These are phyloP conservation scores for Lentinula sp. DNA, from an alignment of 768 basidiomycete genomes.

Conservation along the genomic window DNA sequence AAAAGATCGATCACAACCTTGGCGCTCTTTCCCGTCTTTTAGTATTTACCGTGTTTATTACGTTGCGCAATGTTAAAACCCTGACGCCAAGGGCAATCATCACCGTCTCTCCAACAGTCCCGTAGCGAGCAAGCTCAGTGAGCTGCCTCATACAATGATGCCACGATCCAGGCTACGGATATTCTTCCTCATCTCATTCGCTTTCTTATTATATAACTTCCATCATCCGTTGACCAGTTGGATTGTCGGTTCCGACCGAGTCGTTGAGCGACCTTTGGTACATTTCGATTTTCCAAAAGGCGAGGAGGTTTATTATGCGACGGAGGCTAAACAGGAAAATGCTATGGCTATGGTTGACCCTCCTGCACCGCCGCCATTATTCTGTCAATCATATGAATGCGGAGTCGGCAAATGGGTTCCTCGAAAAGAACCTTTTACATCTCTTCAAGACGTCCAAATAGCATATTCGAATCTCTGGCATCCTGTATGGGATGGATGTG, in stretches of 20 bases:
- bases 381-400: slow-evolving; percentile 14
- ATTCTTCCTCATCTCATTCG: not conserved
- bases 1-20: too few species aligned
- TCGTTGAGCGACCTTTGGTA: not conserved
- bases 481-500: slow-evolving; percentile 22
- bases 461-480: slow-evolving; percentile 19
- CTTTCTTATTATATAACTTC: not conserved
- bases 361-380: not conserved
- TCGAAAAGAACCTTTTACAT: slow-evolving; percentile 16
- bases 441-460: slow-evolving; percentile 16
- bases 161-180: not conserved
- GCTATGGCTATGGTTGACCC: not conserved
- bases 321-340: not conserved
- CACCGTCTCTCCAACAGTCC: too few species aligned
- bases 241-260: not conserved
- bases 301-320: not conserved
- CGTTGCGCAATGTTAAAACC: too few species aligned
- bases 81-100: too few species aligned
- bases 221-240: not conserved
- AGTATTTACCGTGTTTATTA: too few species aligned
- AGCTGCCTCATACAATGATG: not conserved
- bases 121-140: too few species aligned
- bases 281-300: not conserved
- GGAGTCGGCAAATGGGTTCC: slow-evolving; percentile 20
- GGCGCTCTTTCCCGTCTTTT: too few species aligned